phyloP scores from a whole-genome alignment of 2,329 filamentous ascomycete genomes.

The Trichoderma guizhouense region DNA sequence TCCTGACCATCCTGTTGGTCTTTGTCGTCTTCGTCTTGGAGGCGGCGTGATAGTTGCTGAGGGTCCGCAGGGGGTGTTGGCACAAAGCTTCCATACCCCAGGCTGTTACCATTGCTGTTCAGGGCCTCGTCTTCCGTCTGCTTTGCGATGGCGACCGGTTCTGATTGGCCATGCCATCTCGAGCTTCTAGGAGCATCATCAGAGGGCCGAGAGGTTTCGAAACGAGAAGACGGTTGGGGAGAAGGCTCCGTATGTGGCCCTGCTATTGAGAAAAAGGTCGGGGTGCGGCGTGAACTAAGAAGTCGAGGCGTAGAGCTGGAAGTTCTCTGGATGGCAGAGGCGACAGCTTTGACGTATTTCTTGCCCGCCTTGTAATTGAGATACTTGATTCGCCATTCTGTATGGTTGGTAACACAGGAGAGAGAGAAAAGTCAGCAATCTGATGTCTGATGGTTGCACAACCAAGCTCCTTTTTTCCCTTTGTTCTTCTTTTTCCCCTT shows the following conservation, averaged over 20 bases:
- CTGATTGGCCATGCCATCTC: conserved; percentile 1
- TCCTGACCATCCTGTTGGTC: not conserved
- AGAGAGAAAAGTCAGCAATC: not conserved
- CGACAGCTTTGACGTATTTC: conserved; percentile 84
- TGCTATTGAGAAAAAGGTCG: conserved; percentile 26
- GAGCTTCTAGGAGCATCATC: not conserved
- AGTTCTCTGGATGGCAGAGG: conserved; percentile 65
- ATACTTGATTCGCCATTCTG: conserved; percentile 91
- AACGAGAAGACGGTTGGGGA: not conserved
- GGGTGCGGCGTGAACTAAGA: conserved; percentile 32
- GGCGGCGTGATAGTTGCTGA: conserved; percentile 21
- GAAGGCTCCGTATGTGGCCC: not conserved
- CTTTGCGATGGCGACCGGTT: not conserved
- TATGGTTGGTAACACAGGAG: not conserved
- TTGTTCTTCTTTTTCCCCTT: not conserved
- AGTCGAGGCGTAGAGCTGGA: conserved; percentile 47
- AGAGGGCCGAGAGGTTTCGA: not conserved
- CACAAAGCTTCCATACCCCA: conserved; percentile 54
- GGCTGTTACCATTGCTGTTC: conserved; percentile 35
- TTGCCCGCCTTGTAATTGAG: conserved; percentile 94
- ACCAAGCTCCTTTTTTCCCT: not conserved
- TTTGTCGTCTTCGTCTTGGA: not conserved
- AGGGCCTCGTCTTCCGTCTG: conserved; percentile 40
- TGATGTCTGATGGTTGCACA: not conserved
- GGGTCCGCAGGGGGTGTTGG: conserved; percentile 36